phyloP scores from a whole-genome alignment of 805 yeast species.

The Suhomyces prunicola region DNA sequence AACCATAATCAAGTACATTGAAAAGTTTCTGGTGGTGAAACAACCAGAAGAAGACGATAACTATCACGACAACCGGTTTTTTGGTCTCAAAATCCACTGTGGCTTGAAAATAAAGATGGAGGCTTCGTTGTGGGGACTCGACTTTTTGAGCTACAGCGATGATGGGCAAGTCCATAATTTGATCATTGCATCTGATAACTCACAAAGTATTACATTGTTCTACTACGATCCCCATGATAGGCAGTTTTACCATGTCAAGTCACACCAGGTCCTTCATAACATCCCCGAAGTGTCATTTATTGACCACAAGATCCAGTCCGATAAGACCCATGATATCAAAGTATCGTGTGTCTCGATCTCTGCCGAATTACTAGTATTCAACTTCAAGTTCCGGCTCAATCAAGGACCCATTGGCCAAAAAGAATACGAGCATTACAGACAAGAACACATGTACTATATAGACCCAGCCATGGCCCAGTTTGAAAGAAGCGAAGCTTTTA shows the following conservation, averaged over 20 bases:
- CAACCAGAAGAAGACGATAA: background rate
- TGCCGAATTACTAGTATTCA: slow-evolving; percentile 43
- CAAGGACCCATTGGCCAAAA: slow-evolving; percentile 25
- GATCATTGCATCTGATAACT: slow-evolving; percentile 54
- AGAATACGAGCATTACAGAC: slow-evolving; percentile 11
- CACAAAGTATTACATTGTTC: slow-evolving; percentile 43
- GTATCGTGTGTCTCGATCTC: slow-evolving; percentile 43
- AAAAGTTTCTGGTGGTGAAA: background rate
- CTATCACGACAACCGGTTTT: slow-evolving; percentile 11
- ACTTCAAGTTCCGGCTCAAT: slow-evolving; percentile 25
- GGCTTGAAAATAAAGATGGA: slow-evolving; percentile 30
- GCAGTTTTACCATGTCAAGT: slow-evolving; percentile 28
- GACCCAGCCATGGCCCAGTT: slow-evolving; percentile 27
- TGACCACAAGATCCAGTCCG: slow-evolving; percentile 14
- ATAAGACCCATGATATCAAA: slow-evolving; percentile 23
- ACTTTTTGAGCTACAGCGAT: slow-evolving; percentile 24
- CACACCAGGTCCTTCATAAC: slow-evolving; percentile 50
- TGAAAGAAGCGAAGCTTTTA: slow-evolving; percentile 8
- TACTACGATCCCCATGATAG: slow-evolving; percentile 25
- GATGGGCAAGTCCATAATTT: slow-evolving; percentile 24
- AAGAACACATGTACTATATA: slow-evolving; percentile 19
- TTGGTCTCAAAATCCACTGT: slow-evolving; percentile 20
- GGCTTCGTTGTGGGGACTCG: slow-evolving; percentile 64
- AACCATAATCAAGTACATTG: slow-evolving; percentile 19
- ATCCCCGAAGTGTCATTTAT: slow-evolving; percentile 50